phyloP scores from a whole-genome alignment of 129 eudicot genomes.

The Tanacetum coccineum region DNA sequence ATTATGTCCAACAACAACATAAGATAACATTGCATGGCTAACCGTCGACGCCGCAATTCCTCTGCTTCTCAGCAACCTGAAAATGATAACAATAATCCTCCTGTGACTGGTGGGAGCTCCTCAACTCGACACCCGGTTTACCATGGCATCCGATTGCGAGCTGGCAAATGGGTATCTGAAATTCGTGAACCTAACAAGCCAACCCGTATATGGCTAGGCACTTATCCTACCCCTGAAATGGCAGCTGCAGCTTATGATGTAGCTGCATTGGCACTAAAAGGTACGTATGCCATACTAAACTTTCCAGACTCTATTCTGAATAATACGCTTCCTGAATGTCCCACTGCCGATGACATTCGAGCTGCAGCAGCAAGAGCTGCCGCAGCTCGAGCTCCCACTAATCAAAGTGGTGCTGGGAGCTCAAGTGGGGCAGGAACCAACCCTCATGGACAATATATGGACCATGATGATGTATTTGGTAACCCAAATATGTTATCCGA shows the following conservation, averaged over 20 bases:
- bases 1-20: no score
- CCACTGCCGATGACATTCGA: conserved; percentile 60
- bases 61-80: conserved; percentile 18
- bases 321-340: conserved; percentile 45
- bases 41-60: conserved; percentile 10
- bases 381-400: conserved; percentile 34
- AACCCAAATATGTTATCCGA: conserved; percentile 39
- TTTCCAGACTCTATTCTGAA: conserved; percentile 62
- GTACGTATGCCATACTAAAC: conserved; percentile 52
- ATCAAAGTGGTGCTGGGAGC: conserved; percentile 7
- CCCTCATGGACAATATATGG: no score
- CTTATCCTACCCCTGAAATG: conserved; percentile 45
- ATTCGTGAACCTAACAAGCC: conserved; percentile 40
- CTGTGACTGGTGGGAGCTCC: conserved; percentile 25
- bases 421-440: background rate
- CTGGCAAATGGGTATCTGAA: conserved; percentile 53
- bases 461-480: no score
- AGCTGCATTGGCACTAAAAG: conserved; percentile 50
- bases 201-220: conserved; percentile 45
- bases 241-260: conserved; percentile 55
- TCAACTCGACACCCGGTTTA: conserved; percentile 37
- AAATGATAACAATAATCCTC: no score
- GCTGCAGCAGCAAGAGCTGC: conserved; percentile 72
- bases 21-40: conserved; percentile 25
- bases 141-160: conserved; percentile 39